phyloP scores from a whole-genome alignment of 371 early-diverging fungal species.

The Circinella umbellata region DNA sequence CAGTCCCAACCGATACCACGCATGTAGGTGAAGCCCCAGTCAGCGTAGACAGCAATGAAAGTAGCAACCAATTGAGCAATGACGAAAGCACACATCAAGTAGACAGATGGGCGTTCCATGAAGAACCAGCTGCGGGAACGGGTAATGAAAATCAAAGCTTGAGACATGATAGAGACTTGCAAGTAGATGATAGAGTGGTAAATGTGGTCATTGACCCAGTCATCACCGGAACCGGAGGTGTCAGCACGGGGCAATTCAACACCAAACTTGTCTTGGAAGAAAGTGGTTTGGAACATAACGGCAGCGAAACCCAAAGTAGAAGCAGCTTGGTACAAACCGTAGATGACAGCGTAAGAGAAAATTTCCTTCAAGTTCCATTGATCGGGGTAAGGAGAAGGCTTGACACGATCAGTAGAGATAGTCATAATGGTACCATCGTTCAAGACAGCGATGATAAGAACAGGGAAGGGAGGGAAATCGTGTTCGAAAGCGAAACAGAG shows the following conservation, averaged over 20 bases:
- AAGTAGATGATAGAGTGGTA: constrained; percentile 63
- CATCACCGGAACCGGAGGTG: constrained; percentile 9
- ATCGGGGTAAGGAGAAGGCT: constrained; percentile 52
- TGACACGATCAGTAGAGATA: constrained; percentile 54
- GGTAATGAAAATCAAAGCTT: constrained; percentile 65
- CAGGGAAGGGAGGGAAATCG: constrained; percentile 60
- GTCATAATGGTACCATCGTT: constrained; percentile 61
- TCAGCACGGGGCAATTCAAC: constrained; percentile 22
- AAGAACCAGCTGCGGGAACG: constrained; percentile 67
- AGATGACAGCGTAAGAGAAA: constrained; percentile 52
- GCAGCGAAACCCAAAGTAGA: constrained; percentile 51
- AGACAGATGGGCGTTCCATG: constrained; percentile 60
- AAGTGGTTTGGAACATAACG: constrained; percentile 37
- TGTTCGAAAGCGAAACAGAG: constrained; percentile 53
- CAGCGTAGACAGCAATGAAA: constrained; percentile 64
- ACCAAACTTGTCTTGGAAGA: constrained; percentile 51
- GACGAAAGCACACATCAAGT: constrained; percentile 58
- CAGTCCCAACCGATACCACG: constrained; percentile 63
- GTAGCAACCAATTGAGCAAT: constrained; percentile 64
- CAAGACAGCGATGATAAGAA: constrained; percentile 52
- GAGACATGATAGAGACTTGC: constrained; percentile 64
- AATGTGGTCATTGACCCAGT: constrained; percentile 43
- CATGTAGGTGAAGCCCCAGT: constrained; percentile 66
- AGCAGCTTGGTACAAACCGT: constrained; percentile 50
- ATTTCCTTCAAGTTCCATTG: constrained; percentile 55